Evolutionary conservation across 2,329 filamentous ascomycete species (phyloP), one percentile per base, ranked within the genome.

Genomic region (Scedosporium aurantiacum): DNA sequence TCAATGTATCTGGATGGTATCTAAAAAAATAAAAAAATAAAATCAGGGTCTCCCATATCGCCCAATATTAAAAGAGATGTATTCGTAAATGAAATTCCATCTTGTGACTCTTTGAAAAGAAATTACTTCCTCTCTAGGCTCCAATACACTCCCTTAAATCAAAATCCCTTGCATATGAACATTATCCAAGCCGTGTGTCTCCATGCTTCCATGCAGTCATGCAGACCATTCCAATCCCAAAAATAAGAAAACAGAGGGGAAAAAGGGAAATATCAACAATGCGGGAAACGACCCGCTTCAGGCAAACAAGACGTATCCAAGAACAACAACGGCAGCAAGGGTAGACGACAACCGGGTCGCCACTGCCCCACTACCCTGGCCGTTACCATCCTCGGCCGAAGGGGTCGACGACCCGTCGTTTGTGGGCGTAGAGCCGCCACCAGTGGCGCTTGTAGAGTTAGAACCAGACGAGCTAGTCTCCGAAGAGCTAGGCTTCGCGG

Each of bases 291-390:
- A 54, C 23, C 23, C 50, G 21, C 23, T 23, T 27, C 27, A 23
- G 21, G 18, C 8, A 47, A 50, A 27, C 8, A 61, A 23, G n/a
- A 64, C 7, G 60, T 54, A 58, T 7, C 60, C 54, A 12, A 64
- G 45, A 12, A 58, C 23, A 27, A 57, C 63, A 47, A 64, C 40
- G 23, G 62, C 62, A 47, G 56, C 60, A n/a, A 43, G 57, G 27
- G 21, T 41, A 40, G 58, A 61, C 12, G 63, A 62, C 16, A 64
- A 6, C 6, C 47, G 40, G 37, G 25, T 4, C 16, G 40, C 45
- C 32, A 40, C 27, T 5, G 37, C 57, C 1, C 32, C 57, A 28
- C 18, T 47, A 3, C 16, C 27, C 2, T 43, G 32, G 41, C 45
- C 25, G 7, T 21, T 18, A 10, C 7, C 45, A 32, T 45, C 12